Percentiles rank a stretch among this genome's conserved stretches.
Evolutionary conservation across 768 basidiomycete species (phyloP).

Genomic region (Russula virescens): DNA sequence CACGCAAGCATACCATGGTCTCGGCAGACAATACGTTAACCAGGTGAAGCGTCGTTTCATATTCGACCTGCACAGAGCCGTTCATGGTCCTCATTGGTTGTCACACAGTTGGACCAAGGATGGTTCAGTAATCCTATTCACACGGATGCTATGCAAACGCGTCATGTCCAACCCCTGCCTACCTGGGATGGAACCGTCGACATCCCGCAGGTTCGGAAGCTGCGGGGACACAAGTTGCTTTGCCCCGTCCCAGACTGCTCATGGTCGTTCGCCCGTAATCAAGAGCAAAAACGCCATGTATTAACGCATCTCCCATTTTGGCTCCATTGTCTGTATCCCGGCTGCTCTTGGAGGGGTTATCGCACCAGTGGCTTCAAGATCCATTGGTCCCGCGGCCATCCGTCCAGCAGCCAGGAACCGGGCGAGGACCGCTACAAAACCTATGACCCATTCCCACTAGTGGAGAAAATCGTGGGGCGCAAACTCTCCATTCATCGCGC

Average conservation of each 20-base stretch:
- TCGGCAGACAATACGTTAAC: no score
- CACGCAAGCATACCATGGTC: no score
- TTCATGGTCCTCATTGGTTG: no score
- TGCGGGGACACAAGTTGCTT: neutral
- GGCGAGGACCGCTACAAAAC: no score
- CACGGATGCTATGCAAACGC: neutral
- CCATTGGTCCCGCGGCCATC: neutral
- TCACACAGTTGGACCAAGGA: neutral
- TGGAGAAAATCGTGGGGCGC: neutral
- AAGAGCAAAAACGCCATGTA: neutral
- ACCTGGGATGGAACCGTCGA: neutral
- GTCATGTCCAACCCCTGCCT: no score
- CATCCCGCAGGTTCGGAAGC: neutral
- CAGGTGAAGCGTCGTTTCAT: no score
- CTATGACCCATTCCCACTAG: neutral
- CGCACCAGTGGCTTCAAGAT: neutral
- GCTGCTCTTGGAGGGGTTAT: constrained; percentile 8
- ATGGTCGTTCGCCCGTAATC: neutral
- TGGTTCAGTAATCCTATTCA: neutral
- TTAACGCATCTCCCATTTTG: neutral
- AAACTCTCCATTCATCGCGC: neutral
- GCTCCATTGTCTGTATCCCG: neutral
- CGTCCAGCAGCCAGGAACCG: neutral
- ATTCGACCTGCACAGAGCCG: no score
- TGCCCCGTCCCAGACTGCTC: neutral